Evolutionary conservation across 257 asterid genomes (phyloP).

Genomic region (Capsicum baccatum): DNA sequence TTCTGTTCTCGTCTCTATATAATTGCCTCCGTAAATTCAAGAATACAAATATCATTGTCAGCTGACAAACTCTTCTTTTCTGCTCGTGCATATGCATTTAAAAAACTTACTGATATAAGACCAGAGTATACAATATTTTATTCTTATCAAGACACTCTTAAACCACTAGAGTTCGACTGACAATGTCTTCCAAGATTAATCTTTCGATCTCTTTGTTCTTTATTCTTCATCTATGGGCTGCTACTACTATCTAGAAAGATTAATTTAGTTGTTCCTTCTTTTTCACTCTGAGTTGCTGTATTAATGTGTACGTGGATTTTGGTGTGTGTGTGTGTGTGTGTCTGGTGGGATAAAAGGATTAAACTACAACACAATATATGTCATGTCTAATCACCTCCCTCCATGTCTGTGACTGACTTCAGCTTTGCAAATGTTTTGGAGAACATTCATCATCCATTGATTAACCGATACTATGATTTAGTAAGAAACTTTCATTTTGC

Average conservation of each 20-base stretch:
- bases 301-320: too few relatives aligned
- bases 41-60: neutral
- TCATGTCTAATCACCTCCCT: too few relatives aligned
- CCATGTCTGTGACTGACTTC: neutral
- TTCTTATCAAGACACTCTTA: neutral
- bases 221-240: slow-evolving; percentile 30
- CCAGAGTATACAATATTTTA: neutral
- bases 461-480: neutral
- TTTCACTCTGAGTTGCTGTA: too few relatives aligned
- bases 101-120: neutral
- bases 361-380: too few relatives aligned
- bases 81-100: neutral
- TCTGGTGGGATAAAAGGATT: too few relatives aligned
- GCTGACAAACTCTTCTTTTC: neutral
- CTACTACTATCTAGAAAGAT: neutral
- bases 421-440: slow-evolving; percentile 17
- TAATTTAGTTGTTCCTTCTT: too few relatives aligned
- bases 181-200: slow-evolving; percentile 35
- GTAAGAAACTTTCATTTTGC: neutral
- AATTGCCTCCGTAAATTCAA: neutral
- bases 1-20: too few relatives aligned
- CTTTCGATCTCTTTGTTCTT: slow-evolving; percentile 35
- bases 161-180: slow-evolving; percentile 13
- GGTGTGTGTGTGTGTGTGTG: too few relatives aligned
- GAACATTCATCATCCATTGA: neutral